Evolutionary conservation across 495 filamentous ascomycete species (phyloP), one percentile per base, ranked within the genome.

Genomic region (Aspergillus mulundensis): DNA sequence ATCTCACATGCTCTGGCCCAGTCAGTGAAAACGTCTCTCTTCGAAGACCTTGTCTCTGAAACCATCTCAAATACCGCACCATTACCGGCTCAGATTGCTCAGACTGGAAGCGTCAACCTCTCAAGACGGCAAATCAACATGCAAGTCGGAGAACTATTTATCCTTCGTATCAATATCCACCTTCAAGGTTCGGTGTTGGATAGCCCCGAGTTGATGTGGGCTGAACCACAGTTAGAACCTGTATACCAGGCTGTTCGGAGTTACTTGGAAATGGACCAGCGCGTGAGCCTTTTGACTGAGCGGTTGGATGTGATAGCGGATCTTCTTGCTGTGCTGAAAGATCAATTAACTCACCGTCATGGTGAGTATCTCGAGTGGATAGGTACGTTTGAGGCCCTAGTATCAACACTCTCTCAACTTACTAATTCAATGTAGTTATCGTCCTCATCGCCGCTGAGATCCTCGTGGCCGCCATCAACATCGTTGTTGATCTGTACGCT

Each of bases 121-220:
- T 87, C 83, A 24, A 82, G 91, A 12, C 77, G 81, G 24, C 81
- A 97, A 66, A 96, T 97, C 79, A 96, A 96, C 75, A 96, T 96
- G 89, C 91, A 97, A 66, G 95, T 98, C 54, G 94, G 94, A 67
- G 89, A 98, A 71, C 83, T 98, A 12, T 98, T 98, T 71, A 97
- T 98, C 63, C 72, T 98, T 11, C 82, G 93, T 24, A 97, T 98
- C 75, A 96, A 93, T 65, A 96, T 98, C 64, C 95, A 98, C 74
- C 80, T 98, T 12, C 96, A 98, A 70, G 95, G 95, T 36, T 91
- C 87, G 23, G 91, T 98, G 11, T 85, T 98, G n/a, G 94, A 98
- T 61, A 93, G 91, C 8, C 94, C 94, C 1, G 94, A 98, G 69
- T 80, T 98, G 19, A 97, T 98, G 82, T 98, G 94, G 94, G 89